These are phyloP conservation scores for Betula pendula DNA, from an alignment of 306 rosid genomes.

Conservation along the genomic window DNA sequence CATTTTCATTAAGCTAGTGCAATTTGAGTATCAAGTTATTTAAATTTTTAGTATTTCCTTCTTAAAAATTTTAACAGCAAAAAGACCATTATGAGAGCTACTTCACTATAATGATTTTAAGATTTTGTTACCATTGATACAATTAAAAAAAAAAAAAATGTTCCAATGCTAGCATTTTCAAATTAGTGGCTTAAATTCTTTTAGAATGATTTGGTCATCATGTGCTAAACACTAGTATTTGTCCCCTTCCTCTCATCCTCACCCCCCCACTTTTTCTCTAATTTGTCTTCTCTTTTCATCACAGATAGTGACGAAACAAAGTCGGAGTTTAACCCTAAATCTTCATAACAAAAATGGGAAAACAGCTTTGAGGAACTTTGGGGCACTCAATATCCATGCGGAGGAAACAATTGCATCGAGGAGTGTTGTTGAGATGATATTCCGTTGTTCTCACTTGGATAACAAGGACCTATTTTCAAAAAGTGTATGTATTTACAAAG, in stretches of 20 bases:
- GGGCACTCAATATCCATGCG: slow-evolving; percentile 68
- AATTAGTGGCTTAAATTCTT: not conserved
- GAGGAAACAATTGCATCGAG: slow-evolving; percentile 73
- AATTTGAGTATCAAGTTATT: not conserved
- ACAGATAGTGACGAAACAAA: slow-evolving; percentile 75
- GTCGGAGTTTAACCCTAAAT: slow-evolving; percentile 46
- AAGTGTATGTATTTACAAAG: slow-evolving; percentile 46
- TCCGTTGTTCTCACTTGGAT: slow-evolving; percentile 73
- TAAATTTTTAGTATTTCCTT: not conserved
- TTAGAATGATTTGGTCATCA: not conserved
- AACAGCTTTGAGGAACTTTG: slow-evolving; percentile 40
- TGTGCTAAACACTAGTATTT: not conserved
- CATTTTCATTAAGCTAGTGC: not conserved
- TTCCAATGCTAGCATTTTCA: not conserved
- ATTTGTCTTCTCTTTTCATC: slow-evolving; percentile 2
- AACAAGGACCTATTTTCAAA: slow-evolving; percentile 77
- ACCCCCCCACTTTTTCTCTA: not conserved
- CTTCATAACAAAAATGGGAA: slow-evolving; percentile 42
- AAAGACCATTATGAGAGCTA: not conserved
- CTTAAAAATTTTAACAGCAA: not conserved
- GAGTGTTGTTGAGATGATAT: slow-evolving; percentile 58
- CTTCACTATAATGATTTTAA: not conserved
- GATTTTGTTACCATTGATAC: not conserved
- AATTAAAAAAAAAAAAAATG: too few relatives aligned
- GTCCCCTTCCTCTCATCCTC: not conserved